Evolutionary conservation across 83 land plant genomes (phyloP).

Genomic region (Thuja plicata): DNA sequence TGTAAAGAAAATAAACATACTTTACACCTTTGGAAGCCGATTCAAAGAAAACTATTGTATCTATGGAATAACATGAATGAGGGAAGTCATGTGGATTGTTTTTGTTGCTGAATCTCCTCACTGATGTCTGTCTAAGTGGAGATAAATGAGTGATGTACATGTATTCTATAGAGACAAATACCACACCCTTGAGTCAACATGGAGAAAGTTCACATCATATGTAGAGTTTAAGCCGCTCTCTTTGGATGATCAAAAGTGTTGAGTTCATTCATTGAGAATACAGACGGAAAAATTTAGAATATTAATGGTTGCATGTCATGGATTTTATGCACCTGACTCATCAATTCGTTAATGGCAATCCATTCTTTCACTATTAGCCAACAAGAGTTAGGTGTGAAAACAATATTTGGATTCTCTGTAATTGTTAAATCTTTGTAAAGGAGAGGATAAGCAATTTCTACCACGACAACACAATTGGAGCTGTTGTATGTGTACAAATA

Average conservation of each 20-base stretch:
- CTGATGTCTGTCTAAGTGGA: too few species aligned
- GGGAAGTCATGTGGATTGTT: too few species aligned
- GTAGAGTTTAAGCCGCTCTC: neutral
- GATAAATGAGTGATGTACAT: too few species aligned
- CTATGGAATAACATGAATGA: too few species aligned
- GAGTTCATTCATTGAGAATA: neutral
- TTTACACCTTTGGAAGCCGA: too few species aligned
- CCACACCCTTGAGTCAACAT: neutral
- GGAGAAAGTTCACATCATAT: neutral
- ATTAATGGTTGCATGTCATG: neutral
- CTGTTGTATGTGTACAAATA: neutral
- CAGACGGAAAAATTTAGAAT: neutral
- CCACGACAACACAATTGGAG: neutral
- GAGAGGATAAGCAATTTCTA: neutral
- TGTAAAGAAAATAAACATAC: too few species aligned
- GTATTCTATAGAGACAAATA: too few species aligned
- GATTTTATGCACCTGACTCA: neutral
- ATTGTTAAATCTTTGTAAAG: neutral
- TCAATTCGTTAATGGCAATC: neutral
- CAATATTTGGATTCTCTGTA: too few species aligned
- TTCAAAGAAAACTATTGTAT: too few species aligned
- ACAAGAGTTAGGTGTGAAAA: too few species aligned
- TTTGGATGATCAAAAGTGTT: neutral
- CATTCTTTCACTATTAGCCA: neutral
- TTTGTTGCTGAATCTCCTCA: too few species aligned